Conservation (phyloP, 768 basidiomycete genomes). For the Omphalotus guepiniiformis region DNA sequence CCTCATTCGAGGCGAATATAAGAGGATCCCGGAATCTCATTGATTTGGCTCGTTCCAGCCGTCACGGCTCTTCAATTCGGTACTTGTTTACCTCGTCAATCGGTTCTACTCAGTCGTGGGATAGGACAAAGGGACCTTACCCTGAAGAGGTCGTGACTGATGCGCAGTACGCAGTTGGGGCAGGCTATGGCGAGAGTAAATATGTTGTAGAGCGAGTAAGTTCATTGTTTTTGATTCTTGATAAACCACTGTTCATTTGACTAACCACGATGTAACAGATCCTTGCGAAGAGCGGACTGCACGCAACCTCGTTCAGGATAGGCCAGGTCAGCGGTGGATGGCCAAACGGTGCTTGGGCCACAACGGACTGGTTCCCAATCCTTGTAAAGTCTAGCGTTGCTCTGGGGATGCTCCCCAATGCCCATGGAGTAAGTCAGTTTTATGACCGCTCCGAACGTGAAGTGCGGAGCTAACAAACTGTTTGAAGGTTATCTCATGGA, state of each 20-base stretch:
- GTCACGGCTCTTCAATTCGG: slow-evolving; percentile 10
- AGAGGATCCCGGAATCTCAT: slow-evolving; percentile 24
- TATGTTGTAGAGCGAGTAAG: slow-evolving; percentile 18
- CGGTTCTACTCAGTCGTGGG: slow-evolving; percentile 27
- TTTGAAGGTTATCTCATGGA: slow-evolving; percentile 24
- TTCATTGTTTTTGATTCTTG: too few species aligned
- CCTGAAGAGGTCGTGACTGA: slow-evolving; percentile 18
- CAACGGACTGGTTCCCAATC: slow-evolving; percentile 32
- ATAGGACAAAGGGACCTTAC: slow-evolving; percentile 15
- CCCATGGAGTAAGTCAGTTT: slow-evolving; percentile 19
- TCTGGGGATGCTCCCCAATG: slow-evolving; percentile 23
- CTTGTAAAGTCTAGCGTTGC: slow-evolving; percentile 29
- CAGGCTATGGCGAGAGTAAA: slow-evolving; percentile 17
- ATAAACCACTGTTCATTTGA: too few species aligned
- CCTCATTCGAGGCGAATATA: slow-evolving; percentile 31
- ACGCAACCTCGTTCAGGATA: slow-evolving; percentile 17
- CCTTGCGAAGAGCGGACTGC: slow-evolving; percentile 16
- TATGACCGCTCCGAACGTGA: neutral
- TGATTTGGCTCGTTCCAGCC: slow-evolving; percentile 17
- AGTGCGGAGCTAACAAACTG: neutral
- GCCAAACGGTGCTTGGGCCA: slow-evolving; percentile 33
- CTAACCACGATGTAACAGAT: too few species aligned
- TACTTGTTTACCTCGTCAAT: slow-evolving; percentile 27
- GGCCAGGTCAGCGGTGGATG: slow-evolving; percentile 32
- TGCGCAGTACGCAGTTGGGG: slow-evolving; percentile 11